A percentile compares a stretch with the other conserved stretches of the same genome.
These are phyloP conservation scores for Aphanomyces cochlioides DNA, from an alignment of 352 stramenopile species.

Conservation along the genomic window DNA sequence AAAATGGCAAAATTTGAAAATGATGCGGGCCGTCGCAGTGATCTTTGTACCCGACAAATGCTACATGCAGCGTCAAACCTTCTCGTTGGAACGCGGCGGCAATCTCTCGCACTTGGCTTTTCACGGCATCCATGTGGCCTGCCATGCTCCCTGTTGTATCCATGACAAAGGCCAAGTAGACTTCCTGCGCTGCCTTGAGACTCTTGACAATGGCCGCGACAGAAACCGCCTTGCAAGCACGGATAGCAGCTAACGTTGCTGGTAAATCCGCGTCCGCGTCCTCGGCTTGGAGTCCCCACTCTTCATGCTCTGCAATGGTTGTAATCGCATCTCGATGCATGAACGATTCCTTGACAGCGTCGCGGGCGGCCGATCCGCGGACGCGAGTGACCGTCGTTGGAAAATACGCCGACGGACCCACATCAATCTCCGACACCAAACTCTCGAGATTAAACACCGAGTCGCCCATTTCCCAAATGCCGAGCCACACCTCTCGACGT, in stretches of 20 bases:
- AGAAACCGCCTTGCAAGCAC: not conserved
- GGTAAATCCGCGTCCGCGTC: not conserved
- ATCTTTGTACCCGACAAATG: constrained; percentile 47
- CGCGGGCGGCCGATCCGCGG: not conserved
- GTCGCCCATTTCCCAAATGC: not conserved
- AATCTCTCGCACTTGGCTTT: constrained; percentile 38
- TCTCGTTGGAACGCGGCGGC: constrained; percentile 32
- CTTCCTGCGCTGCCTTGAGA: constrained; percentile 7
- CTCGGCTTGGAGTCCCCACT: not conserved
- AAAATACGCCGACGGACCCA: constrained; percentile 16
- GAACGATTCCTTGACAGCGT: not conserved
- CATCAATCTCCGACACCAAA: not conserved
- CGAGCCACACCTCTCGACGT: no score
- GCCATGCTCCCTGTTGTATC: constrained; percentile 33
- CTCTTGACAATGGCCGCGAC: constrained; percentile 1
- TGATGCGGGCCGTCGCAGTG: constrained; percentile 33
- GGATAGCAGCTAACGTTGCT: not conserved
- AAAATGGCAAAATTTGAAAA: constrained; percentile 45
- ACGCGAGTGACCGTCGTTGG: not conserved
- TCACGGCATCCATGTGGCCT: constrained; percentile 35
- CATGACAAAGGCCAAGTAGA: constrained; percentile 30
- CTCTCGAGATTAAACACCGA: constrained; percentile 10
- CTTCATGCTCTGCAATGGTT: constrained; percentile 11
- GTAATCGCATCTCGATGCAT: not conserved
- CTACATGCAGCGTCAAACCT: constrained; percentile 35